Conservation (phyloP, 108 stramenopile genomes). For the Pseudonitzschia pungens region DNA sequence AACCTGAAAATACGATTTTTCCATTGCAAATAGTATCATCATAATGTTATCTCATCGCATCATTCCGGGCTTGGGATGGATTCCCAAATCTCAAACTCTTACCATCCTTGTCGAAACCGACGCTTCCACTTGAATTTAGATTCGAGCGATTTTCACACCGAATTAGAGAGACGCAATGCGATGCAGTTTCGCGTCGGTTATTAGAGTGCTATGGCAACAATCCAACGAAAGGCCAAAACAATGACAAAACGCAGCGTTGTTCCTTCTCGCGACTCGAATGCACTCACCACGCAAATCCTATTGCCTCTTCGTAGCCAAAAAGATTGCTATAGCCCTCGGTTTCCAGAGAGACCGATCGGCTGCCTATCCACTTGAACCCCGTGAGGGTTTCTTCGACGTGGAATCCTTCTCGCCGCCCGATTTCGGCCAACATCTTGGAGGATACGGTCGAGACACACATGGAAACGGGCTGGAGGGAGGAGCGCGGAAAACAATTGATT, state of each 20-base stretch:
- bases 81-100: neutral
- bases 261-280: neutral
- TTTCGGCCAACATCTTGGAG: slow-evolving; percentile 87
- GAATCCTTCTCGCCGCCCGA: slow-evolving; percentile 88
- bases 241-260: neutral
- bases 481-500: neutral
- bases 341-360: slow-evolving; percentile 57
- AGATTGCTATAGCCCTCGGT: slow-evolving; percentile 75
- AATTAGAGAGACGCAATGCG: neutral
- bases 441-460: slow-evolving; percentile 96
- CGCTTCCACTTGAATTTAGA: slow-evolving; percentile 50
- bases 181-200: neutral
- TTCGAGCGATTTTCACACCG: neutral
- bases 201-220: neutral
- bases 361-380: slow-evolving; percentile 97
- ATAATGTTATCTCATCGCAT: neutral
- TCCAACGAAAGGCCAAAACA: neutral
- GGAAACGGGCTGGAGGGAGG: slow-evolving; percentile 59
- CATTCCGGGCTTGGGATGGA: neutral
- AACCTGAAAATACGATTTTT: neutral
- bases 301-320: slow-evolving; percentile 96
- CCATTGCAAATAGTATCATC: neutral
- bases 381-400: slow-evolving; percentile 94
- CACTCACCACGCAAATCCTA: slow-evolving; percentile 82
- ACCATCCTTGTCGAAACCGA: slow-evolving; percentile 92